Evolutionary conservation across 2,329 filamentous ascomycete genomes (phyloP), one percentile per base, ranked within the genome.

Genomic region (Colletotrichum sp.): DNA sequence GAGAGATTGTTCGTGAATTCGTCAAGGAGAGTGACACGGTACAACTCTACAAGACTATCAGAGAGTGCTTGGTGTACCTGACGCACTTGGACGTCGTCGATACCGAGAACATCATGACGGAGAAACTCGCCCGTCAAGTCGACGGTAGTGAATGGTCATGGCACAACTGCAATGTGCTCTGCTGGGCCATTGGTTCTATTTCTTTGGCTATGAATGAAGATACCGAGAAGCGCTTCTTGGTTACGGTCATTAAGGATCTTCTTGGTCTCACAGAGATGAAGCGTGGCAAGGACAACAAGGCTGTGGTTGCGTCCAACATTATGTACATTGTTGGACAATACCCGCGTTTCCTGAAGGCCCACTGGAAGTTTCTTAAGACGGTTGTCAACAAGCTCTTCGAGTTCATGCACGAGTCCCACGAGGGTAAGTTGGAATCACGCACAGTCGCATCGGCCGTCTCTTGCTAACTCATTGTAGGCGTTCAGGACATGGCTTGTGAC

Each of bases 281-380:
- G 89, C 95, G 98, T 70, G 97, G 97, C 78, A 99, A 99, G 82
- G 97, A 99, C 88, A 99, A 99, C 91, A 99, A 99, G 85, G 97
- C 97, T 15, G 97, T 99, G 12, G 97, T 99, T 55, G 97, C 97
- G 78, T 98, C 95, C 87, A 99, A 99, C 87, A 99, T 99, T 82
- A 99, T 99, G 97, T 99, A 99, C 85, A 99, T 99, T 87, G 97
- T 99, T 77, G 97, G 97, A 75, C 97, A 99, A 83, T 99, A 99
- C 83, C 97, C 97, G 48, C 95, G 97, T 25, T 99, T 99, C 88
- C 88, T 99, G 81, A 99, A 99, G 88, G 97, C 97, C 2, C 97
- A 99, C 85, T 99, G 97, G 97, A 99, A 99, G 85, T 99, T 99
- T 87, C 89, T 99, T 72, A 99, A 99, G 92, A 99, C 97, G 4